These are phyloP conservation scores for Xylaria palmicola DNA, from an alignment of 495 filamentous ascomycete genomes.

Conservation along the genomic window DNA sequence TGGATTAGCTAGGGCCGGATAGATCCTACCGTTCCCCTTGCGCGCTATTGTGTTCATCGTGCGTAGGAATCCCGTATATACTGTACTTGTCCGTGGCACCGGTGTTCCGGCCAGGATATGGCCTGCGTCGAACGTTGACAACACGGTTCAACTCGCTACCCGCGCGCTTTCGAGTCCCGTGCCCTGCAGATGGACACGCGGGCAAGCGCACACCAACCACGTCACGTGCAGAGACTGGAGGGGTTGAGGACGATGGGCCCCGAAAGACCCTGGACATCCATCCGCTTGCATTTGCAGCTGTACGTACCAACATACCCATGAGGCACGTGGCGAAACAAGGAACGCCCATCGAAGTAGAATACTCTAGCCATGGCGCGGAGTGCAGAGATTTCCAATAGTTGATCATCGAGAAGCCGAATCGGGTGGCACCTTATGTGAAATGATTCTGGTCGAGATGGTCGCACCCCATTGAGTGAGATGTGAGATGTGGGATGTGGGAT, in stretches of 20 bases:
- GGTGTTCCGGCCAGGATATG: too few species aligned
- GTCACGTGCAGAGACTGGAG: neutral
- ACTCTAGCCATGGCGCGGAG: neutral
- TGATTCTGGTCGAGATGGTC: neutral
- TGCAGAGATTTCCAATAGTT: neutral
- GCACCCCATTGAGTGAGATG: neutral
- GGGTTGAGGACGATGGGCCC: neutral
- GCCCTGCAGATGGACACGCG: neutral
- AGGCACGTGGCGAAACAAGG: slow-evolving; percentile 6
- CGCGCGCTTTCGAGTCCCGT: neutral
- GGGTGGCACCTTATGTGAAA: neutral
- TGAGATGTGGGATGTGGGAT: neutral
- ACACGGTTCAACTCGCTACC: slow-evolving; percentile 3
- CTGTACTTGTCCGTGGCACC: too few species aligned
- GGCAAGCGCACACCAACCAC: neutral
- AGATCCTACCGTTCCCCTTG: slow-evolving; percentile 9
- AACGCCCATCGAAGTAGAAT: neutral
- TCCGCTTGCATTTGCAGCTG: neutral
- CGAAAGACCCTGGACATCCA: neutral
- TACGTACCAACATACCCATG: neutral
- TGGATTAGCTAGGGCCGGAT: slow-evolving; percentile 9
- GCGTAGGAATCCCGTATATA: neutral
- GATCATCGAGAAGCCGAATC: neutral
- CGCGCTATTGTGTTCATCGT: neutral
- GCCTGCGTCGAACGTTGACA: slow-evolving; percentile 8